These are phyloP conservation scores for Alternaria ventricosa DNA, from an alignment of 2,329 filamentous ascomycete genomes.

Conservation along the genomic window DNA sequence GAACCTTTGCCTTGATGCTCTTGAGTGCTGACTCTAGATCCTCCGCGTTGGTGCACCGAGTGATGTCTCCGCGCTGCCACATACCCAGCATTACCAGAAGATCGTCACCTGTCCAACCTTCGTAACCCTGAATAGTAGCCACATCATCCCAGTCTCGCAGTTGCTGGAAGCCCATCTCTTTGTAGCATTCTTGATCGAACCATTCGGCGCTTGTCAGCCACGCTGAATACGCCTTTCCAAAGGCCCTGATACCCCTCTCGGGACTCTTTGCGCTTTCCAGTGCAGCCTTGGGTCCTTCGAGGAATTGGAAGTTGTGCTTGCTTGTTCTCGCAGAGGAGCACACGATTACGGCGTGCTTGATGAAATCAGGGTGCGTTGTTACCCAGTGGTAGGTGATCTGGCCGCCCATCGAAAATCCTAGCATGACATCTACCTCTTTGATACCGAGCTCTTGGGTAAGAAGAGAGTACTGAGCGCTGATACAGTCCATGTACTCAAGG, in stretches of 20 bases:
- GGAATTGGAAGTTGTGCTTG: constrained; percentile 61
- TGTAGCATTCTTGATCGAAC: constrained; percentile 50
- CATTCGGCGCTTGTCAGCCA: constrained; percentile 52
- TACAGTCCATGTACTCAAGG: constrained; percentile 58
- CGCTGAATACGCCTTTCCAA: constrained; percentile 49
- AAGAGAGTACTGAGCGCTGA: constrained; percentile 58
- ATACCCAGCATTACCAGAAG: constrained; percentile 48
- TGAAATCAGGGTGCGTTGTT: constrained; percentile 57
- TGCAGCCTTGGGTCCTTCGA: constrained; percentile 61
- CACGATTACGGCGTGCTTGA: constrained; percentile 53
- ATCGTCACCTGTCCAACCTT: constrained; percentile 46
- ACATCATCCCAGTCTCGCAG: constrained; percentile 39
- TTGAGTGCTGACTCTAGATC: constrained; percentile 43
- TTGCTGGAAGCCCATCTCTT: constrained; percentile 36
- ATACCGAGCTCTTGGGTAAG: constrained; percentile 52
- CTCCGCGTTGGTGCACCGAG: constrained; percentile 31
- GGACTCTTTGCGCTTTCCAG: constrained; percentile 54
- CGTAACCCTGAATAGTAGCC: constrained; percentile 22
- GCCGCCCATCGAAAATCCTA: constrained; percentile 66
- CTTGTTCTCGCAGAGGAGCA: constrained; percentile 60
- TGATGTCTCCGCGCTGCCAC: constrained; percentile 53
- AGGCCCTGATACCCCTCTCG: constrained; percentile 39
- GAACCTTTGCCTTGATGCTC: constrained; percentile 44
- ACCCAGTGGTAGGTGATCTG: constrained; percentile 62
- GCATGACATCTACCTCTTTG: constrained; percentile 53